Evolutionary conservation across 2,329 filamentous ascomycete genomes (phyloP).

Genomic region (Penicillium sp.): DNA sequence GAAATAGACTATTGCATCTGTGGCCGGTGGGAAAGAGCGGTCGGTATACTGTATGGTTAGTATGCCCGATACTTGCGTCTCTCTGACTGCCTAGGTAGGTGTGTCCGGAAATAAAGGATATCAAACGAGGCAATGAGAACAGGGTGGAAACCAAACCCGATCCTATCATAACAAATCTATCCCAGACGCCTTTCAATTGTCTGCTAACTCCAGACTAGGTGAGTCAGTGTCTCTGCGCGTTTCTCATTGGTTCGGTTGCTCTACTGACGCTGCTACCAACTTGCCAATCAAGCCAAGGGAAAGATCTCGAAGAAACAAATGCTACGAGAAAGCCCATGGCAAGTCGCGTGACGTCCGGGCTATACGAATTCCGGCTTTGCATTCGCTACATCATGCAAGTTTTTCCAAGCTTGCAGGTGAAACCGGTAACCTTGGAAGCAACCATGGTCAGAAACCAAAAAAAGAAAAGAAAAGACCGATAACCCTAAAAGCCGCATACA

Average conservation of each 20-base stretch:
- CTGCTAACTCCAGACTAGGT: not conserved
- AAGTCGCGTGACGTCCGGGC: not conserved
- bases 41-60: not conserved
- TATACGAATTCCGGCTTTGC: not conserved
- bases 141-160: not conserved
- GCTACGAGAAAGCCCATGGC: not conserved
- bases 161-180: not conserved
- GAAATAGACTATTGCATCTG: not conserved
- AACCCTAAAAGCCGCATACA: no score
- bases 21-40: not conserved
- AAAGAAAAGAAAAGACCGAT: not conserved
- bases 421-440: not conserved
- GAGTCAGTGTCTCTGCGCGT: not conserved
- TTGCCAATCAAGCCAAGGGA: not conserved
- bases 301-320: not conserved
- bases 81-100: not conserved
- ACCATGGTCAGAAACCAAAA: not conserved
- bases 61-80: not conserved
- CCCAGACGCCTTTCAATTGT: not conserved
- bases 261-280: not conserved
- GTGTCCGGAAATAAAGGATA: not conserved
- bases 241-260: not conserved
- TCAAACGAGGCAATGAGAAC: not conserved
- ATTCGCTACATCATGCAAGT: no score
- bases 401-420: not conserved